Conservation (phyloP, 148 eudicot genomes). For the Suaeda aralocaspica region DNA sequence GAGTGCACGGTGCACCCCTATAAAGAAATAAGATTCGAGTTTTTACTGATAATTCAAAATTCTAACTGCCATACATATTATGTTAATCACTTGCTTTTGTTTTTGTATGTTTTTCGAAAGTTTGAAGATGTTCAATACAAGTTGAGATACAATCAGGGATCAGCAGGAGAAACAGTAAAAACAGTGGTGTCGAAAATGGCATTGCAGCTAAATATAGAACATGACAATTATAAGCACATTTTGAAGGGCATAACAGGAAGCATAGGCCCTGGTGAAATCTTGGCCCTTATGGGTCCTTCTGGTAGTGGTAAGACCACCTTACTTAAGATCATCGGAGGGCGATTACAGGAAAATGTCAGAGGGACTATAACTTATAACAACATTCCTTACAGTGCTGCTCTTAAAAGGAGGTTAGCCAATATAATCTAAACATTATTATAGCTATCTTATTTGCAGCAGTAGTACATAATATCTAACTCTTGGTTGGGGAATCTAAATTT, state of each 20-base stretch:
- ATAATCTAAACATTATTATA: neutral
- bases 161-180: conserved; percentile 49
- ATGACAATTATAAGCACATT: conserved; percentile 66
- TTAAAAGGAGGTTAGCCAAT: conserved; percentile 64
- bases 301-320: conserved; percentile 97
- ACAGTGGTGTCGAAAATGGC: conserved; percentile 62
- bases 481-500: neutral
- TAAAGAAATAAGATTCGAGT: too few species aligned
- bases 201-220: conserved; percentile 44
- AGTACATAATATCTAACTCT: neutral
- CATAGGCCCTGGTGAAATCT: conserved; percentile 76
- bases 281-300: conserved; percentile 98
- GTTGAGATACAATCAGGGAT: conserved; percentile 39
- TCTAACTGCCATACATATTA: neutral
- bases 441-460: too few species aligned
- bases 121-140: conserved; percentile 83
- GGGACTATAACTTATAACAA: conserved; percentile 79
- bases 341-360: conserved; percentile 66
- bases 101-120: conserved; percentile 30
- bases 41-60: too few species aligned
- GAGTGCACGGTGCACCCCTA: too few species aligned
- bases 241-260: conserved; percentile 92
- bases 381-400: conserved; percentile 68
- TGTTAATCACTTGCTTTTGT: neutral
- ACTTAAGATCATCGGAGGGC: conserved; percentile 73